These are phyloP conservation scores for Lactifluus subvellereus DNA, from an alignment of 768 basidiomycete species.

Conservation along the genomic window DNA sequence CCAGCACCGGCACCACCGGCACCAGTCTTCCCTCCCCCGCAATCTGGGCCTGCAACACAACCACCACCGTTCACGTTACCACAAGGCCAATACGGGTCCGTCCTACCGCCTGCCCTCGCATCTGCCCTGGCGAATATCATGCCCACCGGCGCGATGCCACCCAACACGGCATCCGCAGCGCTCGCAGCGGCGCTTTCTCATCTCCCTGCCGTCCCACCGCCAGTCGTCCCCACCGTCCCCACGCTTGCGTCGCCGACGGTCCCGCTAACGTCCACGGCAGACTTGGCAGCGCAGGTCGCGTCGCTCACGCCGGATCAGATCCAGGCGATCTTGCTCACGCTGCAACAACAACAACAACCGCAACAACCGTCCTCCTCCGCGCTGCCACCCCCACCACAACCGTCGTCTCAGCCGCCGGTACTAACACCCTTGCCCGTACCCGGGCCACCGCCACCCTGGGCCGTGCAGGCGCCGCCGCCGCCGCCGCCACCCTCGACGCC, in stretches of 20 bases:
- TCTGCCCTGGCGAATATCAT: conserved; percentile 19
- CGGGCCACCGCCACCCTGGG: background rate
- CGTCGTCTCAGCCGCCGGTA: background rate
- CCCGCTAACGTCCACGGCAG: conserved; percentile 35
- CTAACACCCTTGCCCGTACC: background rate
- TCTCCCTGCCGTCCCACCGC: conserved; percentile 15
- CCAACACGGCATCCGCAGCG: conserved; percentile 9
- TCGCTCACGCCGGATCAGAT: conserved; percentile 73
- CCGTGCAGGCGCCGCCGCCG: background rate
- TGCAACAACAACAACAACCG: conserved; percentile 31
- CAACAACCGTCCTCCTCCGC: background rate
- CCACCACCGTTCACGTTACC: background rate
- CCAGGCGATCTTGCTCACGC: conserved; percentile 55
- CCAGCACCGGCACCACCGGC: conserved; percentile 6
- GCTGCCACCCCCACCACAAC: background rate
- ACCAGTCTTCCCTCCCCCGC: background rate
- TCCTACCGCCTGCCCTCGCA: conserved; percentile 17
- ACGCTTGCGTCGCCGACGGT: conserved; percentile 31
- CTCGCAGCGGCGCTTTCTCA: conserved; percentile 21
- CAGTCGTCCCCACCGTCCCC: conserved; percentile 27
- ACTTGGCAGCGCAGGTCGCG: conserved; percentile 66
- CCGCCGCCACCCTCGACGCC: background rate
- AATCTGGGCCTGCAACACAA: background rate
- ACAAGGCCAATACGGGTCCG: conserved; percentile 3
- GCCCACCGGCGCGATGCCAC: background rate